Evolutionary conservation across 129 eudicot species (phyloP).

Genomic region (Flaveria brownii): DNA sequence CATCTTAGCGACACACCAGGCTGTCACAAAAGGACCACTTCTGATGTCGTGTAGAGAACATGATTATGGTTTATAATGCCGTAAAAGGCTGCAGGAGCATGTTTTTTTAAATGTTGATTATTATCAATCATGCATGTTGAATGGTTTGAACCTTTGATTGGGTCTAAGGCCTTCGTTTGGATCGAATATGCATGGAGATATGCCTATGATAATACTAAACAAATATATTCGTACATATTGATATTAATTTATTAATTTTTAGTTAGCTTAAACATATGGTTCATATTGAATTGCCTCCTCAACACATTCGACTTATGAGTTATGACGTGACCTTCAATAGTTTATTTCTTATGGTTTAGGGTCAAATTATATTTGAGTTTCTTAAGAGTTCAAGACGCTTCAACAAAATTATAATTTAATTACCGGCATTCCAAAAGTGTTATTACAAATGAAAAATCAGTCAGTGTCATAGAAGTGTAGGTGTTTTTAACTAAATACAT

Average conservation of each 20-base stretch:
- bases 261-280: background rate
- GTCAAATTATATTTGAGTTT: too few relatives aligned
- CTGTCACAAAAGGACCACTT: background rate
- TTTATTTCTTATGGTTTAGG: too few relatives aligned
- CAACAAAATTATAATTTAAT: too few relatives aligned
- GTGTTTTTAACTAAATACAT: too few relatives aligned
- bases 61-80: background rate
- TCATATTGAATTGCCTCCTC: background rate
- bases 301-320: background rate
- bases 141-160: background rate
- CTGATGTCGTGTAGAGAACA: background rate
- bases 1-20: slow-evolving; percentile 1
- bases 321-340: too few relatives aligned
- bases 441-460: too few relatives aligned
- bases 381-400: too few relatives aligned
- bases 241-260: background rate
- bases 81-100: background rate
- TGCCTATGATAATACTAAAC: background rate
- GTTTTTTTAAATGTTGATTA: background rate
- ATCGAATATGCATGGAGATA: too few relatives aligned
- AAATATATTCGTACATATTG: too few relatives aligned
- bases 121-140: background rate
- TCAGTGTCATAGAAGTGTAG: too few relatives aligned
- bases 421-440: too few relatives aligned
- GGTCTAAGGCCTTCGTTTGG: background rate